A percentile compares a stretch with the other conserved stretches of the same genome.
These are phyloP conservation scores for Globisporangium apiculatum DNA, from an alignment of 352 stramenopile species.

Conservation along the genomic window DNA sequence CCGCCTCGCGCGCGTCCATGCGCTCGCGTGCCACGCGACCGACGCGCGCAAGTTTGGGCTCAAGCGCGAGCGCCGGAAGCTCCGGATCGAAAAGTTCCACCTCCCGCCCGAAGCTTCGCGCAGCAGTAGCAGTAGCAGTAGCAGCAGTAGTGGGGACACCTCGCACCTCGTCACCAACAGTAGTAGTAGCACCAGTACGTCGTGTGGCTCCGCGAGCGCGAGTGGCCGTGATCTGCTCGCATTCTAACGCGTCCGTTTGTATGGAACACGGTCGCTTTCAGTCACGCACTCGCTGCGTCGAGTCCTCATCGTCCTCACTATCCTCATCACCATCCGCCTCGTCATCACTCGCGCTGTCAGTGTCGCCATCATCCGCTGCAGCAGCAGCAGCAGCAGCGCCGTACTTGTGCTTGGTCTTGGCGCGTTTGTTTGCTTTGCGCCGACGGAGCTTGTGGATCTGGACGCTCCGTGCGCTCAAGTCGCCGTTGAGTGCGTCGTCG, in stretches of 20 bases:
- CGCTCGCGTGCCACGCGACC: constrained; percentile 42
- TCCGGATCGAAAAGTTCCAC: constrained; percentile 79
- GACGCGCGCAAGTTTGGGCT: constrained; percentile 54
- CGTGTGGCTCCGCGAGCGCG: neutral
- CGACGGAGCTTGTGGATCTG: constrained; percentile 66
- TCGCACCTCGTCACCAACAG: constrained; percentile 4
- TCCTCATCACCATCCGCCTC: constrained; percentile 1
- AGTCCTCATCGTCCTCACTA: constrained; percentile 8
- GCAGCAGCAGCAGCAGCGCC: constrained; percentile 1
- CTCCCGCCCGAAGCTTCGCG: constrained; percentile 57
- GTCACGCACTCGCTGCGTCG: too few relatives aligned
- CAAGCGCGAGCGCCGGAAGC: constrained; percentile 59
- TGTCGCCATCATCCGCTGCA: constrained; percentile 3
- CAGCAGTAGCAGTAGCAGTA: constrained; percentile 20
- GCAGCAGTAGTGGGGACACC: constrained; percentile 9
- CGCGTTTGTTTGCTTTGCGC: constrained; percentile 51
- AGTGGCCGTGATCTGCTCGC: constrained; percentile 8
- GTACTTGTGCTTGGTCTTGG: constrained; percentile 63
- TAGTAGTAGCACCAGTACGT: neutral
- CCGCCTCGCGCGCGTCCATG: constrained; percentile 51
- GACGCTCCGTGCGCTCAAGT: constrained; percentile 41
- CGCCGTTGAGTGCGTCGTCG: constrained; percentile 66
- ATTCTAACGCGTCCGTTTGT: constrained; percentile 1
- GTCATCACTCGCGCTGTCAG: neutral
- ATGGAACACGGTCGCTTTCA: constrained; percentile 4